These are phyloP conservation scores for Claviceps sp. DNA, from an alignment of 2,329 filamentous ascomycete species.

Conservation along the genomic window DNA sequence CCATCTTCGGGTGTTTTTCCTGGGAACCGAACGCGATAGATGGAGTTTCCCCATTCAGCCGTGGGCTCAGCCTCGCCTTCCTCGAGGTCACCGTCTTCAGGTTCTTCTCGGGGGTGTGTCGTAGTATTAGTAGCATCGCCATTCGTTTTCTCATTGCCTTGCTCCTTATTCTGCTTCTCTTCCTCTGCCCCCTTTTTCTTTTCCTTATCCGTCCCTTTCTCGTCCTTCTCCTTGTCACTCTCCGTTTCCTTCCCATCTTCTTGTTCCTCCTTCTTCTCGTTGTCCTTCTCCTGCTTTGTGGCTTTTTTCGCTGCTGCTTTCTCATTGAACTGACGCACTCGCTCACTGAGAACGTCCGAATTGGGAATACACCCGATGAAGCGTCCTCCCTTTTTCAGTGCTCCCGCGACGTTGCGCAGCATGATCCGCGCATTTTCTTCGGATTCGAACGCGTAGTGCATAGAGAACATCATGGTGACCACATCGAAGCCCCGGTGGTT, in stretches of 20 bases:
- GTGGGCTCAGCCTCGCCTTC: constrained; percentile 50
- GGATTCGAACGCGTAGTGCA: constrained; percentile 96
- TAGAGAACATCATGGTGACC: constrained; percentile 98
- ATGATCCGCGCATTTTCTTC: constrained; percentile 83
- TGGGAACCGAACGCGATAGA: constrained; percentile 84
- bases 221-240: background rate
- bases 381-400: constrained; percentile 83
- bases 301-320: constrained; percentile 25
- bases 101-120: constrained; percentile 14
- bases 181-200: background rate
- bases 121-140: background rate
- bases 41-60: constrained; percentile 82
- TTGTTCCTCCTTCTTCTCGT: constrained; percentile 14
- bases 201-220: background rate
- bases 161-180: background rate
- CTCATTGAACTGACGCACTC: constrained; percentile 65
- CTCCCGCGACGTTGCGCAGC: constrained; percentile 82
- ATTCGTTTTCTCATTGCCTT: constrained; percentile 8
- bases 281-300: constrained; percentile 25
- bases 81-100: constrained; percentile 35
- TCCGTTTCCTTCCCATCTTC: background rate
- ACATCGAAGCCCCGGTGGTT: constrained; percentile 79
- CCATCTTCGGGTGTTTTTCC: constrained; percentile 73
- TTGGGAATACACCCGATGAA: constrained; percentile 97
- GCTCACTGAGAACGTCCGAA: constrained; percentile 73